phyloP scores from a whole-genome alignment of 306 rosid genomes.

The Cucumis melo region DNA sequence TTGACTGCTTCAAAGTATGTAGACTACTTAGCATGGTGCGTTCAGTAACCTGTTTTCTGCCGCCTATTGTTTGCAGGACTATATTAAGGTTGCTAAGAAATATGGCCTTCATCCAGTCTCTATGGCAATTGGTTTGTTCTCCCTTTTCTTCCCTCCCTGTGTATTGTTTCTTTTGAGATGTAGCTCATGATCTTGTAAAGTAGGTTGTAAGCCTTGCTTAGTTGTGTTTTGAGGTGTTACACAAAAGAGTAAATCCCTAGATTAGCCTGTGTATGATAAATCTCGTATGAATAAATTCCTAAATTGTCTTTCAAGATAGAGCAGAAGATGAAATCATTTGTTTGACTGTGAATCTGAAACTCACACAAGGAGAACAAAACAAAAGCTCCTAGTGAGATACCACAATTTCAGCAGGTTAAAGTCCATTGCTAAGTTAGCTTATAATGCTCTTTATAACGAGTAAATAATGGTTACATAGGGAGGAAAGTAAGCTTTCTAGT shows the following conservation, averaged over 20 bases:
- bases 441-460: neutral
- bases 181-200: neutral
- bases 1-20: neutral
- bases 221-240: neutral
- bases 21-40: neutral
- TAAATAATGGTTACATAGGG: neutral
- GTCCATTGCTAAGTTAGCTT: neutral
- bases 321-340: neutral
- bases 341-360: neutral
- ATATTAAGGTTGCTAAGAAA: slow-evolving; percentile 37
- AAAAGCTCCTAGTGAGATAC: neutral
- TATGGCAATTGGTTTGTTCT: slow-evolving; percentile 67
- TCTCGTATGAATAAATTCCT: neutral
- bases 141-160: neutral
- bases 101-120: slow-evolving; percentile 68
- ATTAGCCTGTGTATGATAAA: neutral
- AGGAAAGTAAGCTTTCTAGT: neutral
- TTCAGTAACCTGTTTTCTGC: slow-evolving; percentile 12
- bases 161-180: neutral
- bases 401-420: neutral
- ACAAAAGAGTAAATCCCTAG: neutral
- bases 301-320: neutral
- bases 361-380: neutral
- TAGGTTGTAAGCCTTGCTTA: neutral
- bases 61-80: slow-evolving; percentile 39